Conservation (phyloP, 352 stramenopile genomes). For the Phytophthora cryptogea region DNA sequence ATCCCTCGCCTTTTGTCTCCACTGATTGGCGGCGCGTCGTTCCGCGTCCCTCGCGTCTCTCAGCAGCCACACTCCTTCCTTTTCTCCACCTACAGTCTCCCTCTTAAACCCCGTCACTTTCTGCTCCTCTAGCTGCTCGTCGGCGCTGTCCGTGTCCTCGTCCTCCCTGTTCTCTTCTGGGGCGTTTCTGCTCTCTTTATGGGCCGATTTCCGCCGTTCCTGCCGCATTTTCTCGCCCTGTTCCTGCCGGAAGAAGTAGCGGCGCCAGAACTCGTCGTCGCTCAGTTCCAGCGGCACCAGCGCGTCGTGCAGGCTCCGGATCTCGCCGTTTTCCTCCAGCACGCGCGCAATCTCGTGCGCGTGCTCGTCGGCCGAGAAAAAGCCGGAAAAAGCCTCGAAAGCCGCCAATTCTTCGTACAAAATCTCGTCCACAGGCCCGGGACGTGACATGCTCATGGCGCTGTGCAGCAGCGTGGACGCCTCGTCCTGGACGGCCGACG, state of each 20-base stretch:
- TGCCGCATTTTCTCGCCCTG: slow-evolving; percentile 45
- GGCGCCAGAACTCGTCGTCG: slow-evolving; percentile 86
- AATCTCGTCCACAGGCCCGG: slow-evolving; percentile 81
- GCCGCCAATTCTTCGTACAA: slow-evolving; percentile 79
- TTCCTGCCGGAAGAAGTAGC: slow-evolving; percentile 80
- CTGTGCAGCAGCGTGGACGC: slow-evolving; percentile 63
- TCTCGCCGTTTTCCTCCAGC: slow-evolving; percentile 55
- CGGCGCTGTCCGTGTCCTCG: slow-evolving; percentile 40
- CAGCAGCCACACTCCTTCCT: slow-evolving; percentile 52
- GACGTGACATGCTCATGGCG: slow-evolving; percentile 58
- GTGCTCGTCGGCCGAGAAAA: slow-evolving; percentile 68
- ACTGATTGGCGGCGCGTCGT: slow-evolving; percentile 53
- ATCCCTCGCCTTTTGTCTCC: slow-evolving; percentile 71
- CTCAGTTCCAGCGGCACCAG: slow-evolving; percentile 77
- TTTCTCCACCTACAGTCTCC: slow-evolving; percentile 32
- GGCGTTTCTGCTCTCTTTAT: slow-evolving; percentile 28
- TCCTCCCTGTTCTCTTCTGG: slow-evolving; percentile 42
- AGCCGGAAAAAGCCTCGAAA: slow-evolving; percentile 65
- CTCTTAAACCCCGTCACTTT: slow-evolving; percentile 29
- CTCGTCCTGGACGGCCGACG: slow-evolving; percentile 75
- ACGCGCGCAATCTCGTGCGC: slow-evolving; percentile 76
- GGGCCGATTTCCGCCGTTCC: slow-evolving; percentile 18
- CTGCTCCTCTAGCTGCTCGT: slow-evolving; percentile 32
- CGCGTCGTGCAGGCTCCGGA: slow-evolving; percentile 62
- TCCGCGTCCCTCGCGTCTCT: slow-evolving; percentile 44